A percentile compares a stretch with the other conserved stretches of the same genome.
Evolutionary conservation across 2,329 filamentous ascomycete species (phyloP).

Genomic region (Stemphylium beticola): DNA sequence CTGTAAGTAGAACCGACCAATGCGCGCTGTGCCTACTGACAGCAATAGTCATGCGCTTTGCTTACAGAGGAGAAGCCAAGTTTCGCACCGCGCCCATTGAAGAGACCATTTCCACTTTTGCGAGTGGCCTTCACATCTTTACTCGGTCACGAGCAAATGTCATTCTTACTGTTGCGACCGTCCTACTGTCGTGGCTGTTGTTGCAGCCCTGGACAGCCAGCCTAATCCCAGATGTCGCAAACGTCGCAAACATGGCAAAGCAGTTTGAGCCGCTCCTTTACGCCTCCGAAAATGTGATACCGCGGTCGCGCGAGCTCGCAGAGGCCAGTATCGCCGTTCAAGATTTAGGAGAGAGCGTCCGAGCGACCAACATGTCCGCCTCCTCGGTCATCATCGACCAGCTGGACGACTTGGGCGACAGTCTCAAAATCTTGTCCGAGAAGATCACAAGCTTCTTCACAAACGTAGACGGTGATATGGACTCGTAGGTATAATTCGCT

Average conservation of each 20-base stretch:
- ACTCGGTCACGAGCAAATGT: slow-evolving; percentile 75
- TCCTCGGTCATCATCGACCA: slow-evolving; percentile 84
- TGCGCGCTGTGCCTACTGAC: slow-evolving; percentile 28
- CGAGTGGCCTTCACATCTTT: slow-evolving; percentile 63
- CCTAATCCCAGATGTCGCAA: slow-evolving; percentile 83
- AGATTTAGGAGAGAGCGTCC: slow-evolving; percentile 90
- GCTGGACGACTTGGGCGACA: slow-evolving; percentile 84
- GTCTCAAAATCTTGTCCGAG: slow-evolving; percentile 79
- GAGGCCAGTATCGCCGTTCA: slow-evolving; percentile 92
- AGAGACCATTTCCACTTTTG: slow-evolving; percentile 69
- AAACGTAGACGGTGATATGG: slow-evolving; percentile 90
- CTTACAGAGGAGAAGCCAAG: slow-evolving; percentile 84
- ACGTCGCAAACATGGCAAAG: slow-evolving; percentile 85
- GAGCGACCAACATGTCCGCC: slow-evolving; percentile 88
- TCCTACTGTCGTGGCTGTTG: slow-evolving; percentile 69
- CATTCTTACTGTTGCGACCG: slow-evolving; percentile 65
- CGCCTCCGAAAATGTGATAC: slow-evolving; percentile 87
- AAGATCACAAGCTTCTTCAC: slow-evolving; percentile 93
- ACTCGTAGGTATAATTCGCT: slow-evolving; percentile 63
- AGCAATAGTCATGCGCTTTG: slow-evolving; percentile 79
- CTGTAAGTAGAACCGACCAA: slow-evolving; percentile 37
- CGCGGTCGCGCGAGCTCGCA: slow-evolving; percentile 85
- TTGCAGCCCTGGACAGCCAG: slow-evolving; percentile 70
- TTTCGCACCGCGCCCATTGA: slow-evolving; percentile 87
- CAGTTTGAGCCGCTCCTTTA: slow-evolving; percentile 94